These are phyloP conservation scores for Boeremia lycopersici DNA, from an alignment of 2,329 filamentous ascomycete genomes.

Conservation along the genomic window DNA sequence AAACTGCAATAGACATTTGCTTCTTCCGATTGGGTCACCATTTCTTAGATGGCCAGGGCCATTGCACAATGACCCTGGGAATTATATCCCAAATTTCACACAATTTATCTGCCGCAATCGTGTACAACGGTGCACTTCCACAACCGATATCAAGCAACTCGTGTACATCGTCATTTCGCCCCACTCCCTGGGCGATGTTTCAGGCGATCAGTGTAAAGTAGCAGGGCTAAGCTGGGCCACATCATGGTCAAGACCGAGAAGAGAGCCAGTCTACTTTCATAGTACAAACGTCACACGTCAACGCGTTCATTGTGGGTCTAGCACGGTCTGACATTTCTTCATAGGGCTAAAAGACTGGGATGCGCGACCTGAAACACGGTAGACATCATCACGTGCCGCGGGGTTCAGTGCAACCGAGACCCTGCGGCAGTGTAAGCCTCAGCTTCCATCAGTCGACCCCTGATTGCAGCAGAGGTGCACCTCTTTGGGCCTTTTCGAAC, in stretches of 20 bases:
- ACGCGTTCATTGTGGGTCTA: constrained; percentile 22
- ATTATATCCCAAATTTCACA: constrained; percentile 22
- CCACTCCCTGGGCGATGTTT: constrained; percentile 8
- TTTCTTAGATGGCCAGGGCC: neutral
- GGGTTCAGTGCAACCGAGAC: neutral
- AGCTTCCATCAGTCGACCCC: constrained; percentile 1
- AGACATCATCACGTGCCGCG: constrained; percentile 8
- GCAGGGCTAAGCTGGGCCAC: constrained; percentile 9
- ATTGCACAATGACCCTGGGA: constrained; percentile 23
- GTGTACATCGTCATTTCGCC: constrained; percentile 21
- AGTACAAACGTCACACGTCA: constrained; percentile 24
- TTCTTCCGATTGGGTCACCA: constrained; percentile 8
- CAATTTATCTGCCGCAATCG: constrained; percentile 29
- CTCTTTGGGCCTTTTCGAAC: neutral
- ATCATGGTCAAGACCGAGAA: constrained; percentile 16
- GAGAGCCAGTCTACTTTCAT: constrained; percentile 14
- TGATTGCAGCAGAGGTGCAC: neutral
- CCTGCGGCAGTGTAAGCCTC: constrained; percentile 13
- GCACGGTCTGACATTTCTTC: constrained; percentile 13
- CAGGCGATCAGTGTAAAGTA: constrained; percentile 6
- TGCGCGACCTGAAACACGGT: constrained; percentile 13
- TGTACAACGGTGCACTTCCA: constrained; percentile 15
- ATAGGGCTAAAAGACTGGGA: constrained; percentile 12
- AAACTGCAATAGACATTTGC: neutral
- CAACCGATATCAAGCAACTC: constrained; percentile 16